Evolutionary conservation across 371 early-diverging fungal species (phyloP), one percentile per base, ranked within the genome.

Genomic region (Choanephora cucurbitarum): DNA sequence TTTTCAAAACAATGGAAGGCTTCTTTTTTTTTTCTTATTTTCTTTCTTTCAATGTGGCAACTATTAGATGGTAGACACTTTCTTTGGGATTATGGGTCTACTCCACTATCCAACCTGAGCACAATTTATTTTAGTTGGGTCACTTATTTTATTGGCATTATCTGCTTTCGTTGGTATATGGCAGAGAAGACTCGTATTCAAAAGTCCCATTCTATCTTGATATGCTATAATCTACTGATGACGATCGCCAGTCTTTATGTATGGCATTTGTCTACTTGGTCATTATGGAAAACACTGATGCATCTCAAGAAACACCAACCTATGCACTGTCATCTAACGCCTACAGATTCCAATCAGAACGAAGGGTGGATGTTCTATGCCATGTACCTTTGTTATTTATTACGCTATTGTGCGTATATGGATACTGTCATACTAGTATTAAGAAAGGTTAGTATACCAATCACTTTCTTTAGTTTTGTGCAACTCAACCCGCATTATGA

Each of bases 151-250:
- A 37, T 53, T 22, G 50, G 52, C 17, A 58, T 64, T 15, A 42
- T 64, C n/a, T 19, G 40, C 14, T 42, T 64, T 19, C 59, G 65
- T 13, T 59, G 65, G 65, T 43, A 59, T n/a, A 64, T 64, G 65
- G 65, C 65, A 37, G 55, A 64, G 15, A 50, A 60, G 13, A 59
- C 39, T 3, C 51, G 65, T 2, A 47, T 64, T 32, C 56, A 52
- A 17, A 45, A 45, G 34, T 47, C 45, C 15, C 39, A 58, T 37
- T 17, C n/a, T 9, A 17, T 22, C 14, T 2, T 59, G 46, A 18
- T 40, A 5, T 45, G 47, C 14, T 59, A 59, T 32, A 59, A 59
- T 28, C 45, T 41, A 13, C 37, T 52, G 11, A 55, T 64, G 52
- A 41, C 50, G n/a, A 11, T 49, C 1, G 51, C 40, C 18, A 48